Conservation (phyloP, 345 rosid species). For the Dipteronia sinensis region DNA sequence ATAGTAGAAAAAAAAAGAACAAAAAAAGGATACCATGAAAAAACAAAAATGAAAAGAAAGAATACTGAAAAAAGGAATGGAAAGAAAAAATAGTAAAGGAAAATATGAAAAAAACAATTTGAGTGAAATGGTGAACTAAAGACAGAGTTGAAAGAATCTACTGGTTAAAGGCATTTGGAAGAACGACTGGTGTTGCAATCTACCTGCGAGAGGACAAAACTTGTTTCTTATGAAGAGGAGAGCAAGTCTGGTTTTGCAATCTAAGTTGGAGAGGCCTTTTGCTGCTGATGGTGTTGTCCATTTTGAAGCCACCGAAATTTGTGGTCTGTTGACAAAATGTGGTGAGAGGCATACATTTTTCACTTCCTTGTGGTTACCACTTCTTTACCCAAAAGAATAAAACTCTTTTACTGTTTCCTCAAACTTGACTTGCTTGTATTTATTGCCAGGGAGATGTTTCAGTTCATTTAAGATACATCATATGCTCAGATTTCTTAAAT, state of each 20-base stretch:
- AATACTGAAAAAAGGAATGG: conserved; percentile 5
- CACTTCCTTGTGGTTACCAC: conserved; percentile 35
- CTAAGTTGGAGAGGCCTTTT: conserved; percentile 43
- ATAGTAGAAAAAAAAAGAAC: conserved; percentile 12
- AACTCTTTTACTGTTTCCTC: neutral
- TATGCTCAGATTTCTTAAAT: neutral
- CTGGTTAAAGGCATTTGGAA: conserved; percentile 13
- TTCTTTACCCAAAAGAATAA: neutral
- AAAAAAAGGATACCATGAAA: conserved; percentile 16
- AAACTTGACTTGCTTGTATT: neutral
- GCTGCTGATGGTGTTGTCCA: conserved; percentile 43
- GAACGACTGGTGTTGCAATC: conserved; percentile 29
- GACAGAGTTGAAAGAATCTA: neutral
- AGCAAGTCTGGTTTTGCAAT: conserved; percentile 34
- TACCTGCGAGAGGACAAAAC: conserved; percentile 23
- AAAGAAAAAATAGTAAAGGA: conserved; percentile 18
- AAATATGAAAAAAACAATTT: conserved; percentile 9
- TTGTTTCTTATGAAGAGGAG: conserved; percentile 32
- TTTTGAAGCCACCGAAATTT: conserved; percentile 36
- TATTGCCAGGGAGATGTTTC: neutral
- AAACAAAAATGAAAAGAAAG: conserved; percentile 10
- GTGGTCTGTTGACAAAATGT: conserved; percentile 38
- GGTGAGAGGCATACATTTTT: conserved; percentile 55
- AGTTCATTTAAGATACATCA: neutral
- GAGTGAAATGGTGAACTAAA: neutral